Evolutionary conservation across 2,329 filamentous ascomycete genomes (phyloP).

Genomic region (Diplodia intermedia): DNA sequence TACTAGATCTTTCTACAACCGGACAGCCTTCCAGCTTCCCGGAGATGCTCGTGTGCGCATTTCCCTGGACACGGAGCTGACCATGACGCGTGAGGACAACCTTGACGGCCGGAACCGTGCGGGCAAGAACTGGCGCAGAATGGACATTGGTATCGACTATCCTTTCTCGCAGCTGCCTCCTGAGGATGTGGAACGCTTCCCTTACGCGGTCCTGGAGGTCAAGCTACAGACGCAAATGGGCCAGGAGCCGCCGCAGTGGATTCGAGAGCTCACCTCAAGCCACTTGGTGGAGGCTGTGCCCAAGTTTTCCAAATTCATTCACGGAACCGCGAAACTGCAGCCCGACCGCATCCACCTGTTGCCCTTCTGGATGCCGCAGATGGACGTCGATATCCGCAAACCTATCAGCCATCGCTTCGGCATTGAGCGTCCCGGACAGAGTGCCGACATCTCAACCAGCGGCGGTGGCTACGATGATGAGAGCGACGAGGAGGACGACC

Average conservation of each 20-base stretch:
- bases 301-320: constrained; percentile 99
- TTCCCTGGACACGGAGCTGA: constrained; percentile 93
- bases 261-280: constrained; percentile 87
- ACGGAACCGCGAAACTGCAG: constrained; percentile 88
- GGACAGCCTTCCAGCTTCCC: constrained; percentile 95
- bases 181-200: constrained; percentile 87
- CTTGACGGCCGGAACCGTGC: constrained; percentile 77
- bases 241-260: constrained; percentile 95
- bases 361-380: constrained; percentile 98
- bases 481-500: constrained; percentile 65
- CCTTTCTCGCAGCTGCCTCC: constrained; percentile 89
- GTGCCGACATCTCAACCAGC: constrained; percentile 76
- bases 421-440: constrained; percentile 79
- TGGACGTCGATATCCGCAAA: constrained; percentile 97
- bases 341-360: constrained; percentile 86
- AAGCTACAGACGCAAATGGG: constrained; percentile 97
- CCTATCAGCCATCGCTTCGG: constrained; percentile 87
- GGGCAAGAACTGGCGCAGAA: constrained; percentile 93
- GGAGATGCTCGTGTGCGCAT: constrained; percentile 96
- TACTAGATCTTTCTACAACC: constrained; percentile 96
- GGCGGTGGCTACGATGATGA: constrained; percentile 80
- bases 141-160: constrained; percentile 96
- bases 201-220: constrained; percentile 94
- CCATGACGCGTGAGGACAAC: constrained; percentile 95
- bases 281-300: constrained; percentile 98